Percentiles rank a stretch among this genome's conserved stretches.
Conservation (phyloP, 768 basidiomycete genomes). For the Paxillus rubicundulus region DNA sequence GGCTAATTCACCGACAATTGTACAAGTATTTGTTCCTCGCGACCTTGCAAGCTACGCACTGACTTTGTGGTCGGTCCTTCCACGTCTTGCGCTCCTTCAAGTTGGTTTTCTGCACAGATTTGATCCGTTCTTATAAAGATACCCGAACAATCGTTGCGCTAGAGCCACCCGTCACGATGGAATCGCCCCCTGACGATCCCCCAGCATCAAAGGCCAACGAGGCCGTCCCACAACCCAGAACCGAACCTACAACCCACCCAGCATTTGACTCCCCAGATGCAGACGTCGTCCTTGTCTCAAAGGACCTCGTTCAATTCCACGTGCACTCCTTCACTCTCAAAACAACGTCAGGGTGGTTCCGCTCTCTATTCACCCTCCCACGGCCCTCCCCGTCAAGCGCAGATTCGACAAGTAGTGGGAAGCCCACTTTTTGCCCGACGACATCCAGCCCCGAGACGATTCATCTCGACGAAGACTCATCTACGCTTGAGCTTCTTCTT, state of each 20-base stretch:
- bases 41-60: no score
- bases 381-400: slow-evolving; percentile 24
- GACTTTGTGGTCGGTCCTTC: no score
- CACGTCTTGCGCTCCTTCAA: no score
- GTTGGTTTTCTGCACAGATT: no score
- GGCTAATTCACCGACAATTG: no score
- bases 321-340: slow-evolving; percentile 60
- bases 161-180: neutral
- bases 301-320: slow-evolving; percentile 51
- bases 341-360: slow-evolving; percentile 64
- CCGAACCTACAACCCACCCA: slow-evolving; percentile 39
- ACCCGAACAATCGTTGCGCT: neutral
- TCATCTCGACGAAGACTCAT: slow-evolving; percentile 55
- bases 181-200: slow-evolving; percentile 8
- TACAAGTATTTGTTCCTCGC: no score
- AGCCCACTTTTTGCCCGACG: slow-evolving; percentile 9
- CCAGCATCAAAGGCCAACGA: neutral
- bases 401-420: neutral
- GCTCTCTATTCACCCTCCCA: slow-evolving; percentile 58
- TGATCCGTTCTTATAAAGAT: no score
- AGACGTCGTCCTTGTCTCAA: slow-evolving; percentile 54
- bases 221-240: neutral
- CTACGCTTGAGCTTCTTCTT: slow-evolving; percentile 53
- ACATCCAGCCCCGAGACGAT: slow-evolving; percentile 37
- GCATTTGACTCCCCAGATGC: slow-evolving; percentile 52